phyloP scores from a whole-genome alignment of 2,329 filamentous ascomycete species.

The Metarhizium brunneum region DNA sequence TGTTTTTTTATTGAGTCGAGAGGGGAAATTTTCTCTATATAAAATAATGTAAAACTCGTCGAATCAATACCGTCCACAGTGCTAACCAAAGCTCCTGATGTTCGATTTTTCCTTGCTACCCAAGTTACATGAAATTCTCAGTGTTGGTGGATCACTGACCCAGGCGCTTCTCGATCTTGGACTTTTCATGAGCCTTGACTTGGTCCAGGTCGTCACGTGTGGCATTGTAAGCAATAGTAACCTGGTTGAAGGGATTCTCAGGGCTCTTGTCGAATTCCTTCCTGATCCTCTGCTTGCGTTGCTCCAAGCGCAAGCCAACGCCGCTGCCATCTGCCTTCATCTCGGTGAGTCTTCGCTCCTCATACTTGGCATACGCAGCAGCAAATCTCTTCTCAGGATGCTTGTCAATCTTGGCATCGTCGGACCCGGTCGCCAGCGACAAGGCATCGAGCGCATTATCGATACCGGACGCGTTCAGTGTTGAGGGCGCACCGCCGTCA shows the following conservation, averaged over 20 bases:
- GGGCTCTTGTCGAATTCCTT: slow-evolving; percentile 94
- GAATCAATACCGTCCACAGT: no score
- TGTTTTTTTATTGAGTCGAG: neutral
- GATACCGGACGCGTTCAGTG: slow-evolving; percentile 78
- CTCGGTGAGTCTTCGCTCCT: slow-evolving; percentile 73
- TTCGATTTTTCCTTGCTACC: neutral
- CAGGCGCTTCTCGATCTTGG: slow-evolving; percentile 66
- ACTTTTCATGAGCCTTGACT: slow-evolving; percentile 56
- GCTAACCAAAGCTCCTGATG: no score
- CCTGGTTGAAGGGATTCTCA: slow-evolving; percentile 94
- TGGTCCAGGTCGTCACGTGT: slow-evolving; percentile 65
- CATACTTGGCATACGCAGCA: slow-evolving; percentile 74
- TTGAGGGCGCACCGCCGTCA: slow-evolving; percentile 48
- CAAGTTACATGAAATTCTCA: neutral
- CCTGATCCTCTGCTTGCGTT: slow-evolving; percentile 72
- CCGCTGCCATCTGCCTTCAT: slow-evolving; percentile 72
- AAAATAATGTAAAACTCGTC: no score
- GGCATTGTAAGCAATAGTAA: slow-evolving; percentile 65
- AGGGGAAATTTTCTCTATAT: no score
- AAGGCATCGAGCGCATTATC: slow-evolving; percentile 90
- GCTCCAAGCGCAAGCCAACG: slow-evolving; percentile 66
- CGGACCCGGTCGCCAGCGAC: slow-evolving; percentile 47
- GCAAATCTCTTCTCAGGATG: slow-evolving; percentile 85
- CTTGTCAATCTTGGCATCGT: slow-evolving; percentile 65
- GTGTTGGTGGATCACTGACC: slow-evolving; percentile 18